These are phyloP conservation scores for Phaeophleospora eucalypticola DNA, from an alignment of 2,329 filamentous ascomycete species.

Conservation along the genomic window DNA sequence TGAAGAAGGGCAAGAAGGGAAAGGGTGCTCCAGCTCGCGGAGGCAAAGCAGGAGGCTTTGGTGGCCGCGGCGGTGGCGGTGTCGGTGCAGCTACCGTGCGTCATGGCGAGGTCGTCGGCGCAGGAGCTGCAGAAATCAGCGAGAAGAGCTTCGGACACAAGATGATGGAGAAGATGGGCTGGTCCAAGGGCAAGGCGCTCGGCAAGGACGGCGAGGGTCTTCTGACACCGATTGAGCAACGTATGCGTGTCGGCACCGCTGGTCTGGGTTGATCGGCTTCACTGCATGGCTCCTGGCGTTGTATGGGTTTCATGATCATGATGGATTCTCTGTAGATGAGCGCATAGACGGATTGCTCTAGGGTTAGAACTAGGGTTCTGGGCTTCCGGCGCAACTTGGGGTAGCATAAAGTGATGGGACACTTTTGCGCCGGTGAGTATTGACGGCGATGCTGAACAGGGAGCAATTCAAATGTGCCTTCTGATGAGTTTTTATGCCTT, in stretches of 20 bases:
- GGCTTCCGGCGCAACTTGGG: no score
- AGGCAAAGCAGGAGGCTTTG: conserved; percentile 10
- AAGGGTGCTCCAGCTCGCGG: conserved; percentile 9
- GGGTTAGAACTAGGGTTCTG: not conserved
- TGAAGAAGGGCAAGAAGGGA: conserved; percentile 37
- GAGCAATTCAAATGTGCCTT: not conserved
- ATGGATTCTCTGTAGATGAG: no score
- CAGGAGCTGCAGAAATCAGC: conserved; percentile 76
- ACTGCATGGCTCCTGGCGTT: not conserved
- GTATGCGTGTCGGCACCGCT: conserved; percentile 81
- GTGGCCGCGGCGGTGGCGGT: conserved; percentile 37
- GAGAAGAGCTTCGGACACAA: conserved; percentile 76
- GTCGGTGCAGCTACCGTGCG: conserved; percentile 54
- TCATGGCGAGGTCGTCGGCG: conserved; percentile 86
- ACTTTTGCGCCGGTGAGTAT: not conserved
- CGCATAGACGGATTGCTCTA: not conserved
- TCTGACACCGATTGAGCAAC: conserved; percentile 75
- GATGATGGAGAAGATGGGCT: conserved; percentile 97
- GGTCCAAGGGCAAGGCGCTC: conserved; percentile 79
- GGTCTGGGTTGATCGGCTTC: conserved; percentile 59
- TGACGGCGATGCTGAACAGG: not conserved
- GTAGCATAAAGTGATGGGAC: not conserved
- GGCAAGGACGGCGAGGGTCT: conserved; percentile 83
- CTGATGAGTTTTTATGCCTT: not conserved
- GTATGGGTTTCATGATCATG: not conserved